Percentiles rank a stretch among this genome's conserved stretches.
These are phyloP conservation scores for Lentinus polychrous DNA, from an alignment of 1,284 basidiomycete genomes.

Conservation along the genomic window DNA sequence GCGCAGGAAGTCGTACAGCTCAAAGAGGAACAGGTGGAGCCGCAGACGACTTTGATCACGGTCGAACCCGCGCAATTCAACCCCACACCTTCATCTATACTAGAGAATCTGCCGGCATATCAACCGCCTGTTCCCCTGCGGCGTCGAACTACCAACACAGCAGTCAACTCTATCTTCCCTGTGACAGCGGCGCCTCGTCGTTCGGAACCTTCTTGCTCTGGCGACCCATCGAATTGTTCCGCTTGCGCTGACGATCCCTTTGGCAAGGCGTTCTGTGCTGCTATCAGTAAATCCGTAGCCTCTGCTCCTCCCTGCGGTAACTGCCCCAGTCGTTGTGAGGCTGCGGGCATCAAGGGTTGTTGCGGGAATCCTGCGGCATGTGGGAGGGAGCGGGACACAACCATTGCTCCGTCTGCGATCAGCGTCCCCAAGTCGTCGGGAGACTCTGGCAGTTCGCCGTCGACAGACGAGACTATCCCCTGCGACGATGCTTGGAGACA, in stretches of 20 bases:
- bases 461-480: conserved; percentile 53
- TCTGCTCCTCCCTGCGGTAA: conserved; percentile 42
- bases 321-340: conserved; percentile 37
- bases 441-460: conserved; percentile 13
- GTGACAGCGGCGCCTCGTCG: conserved; percentile 35
- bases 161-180: conserved; percentile 45
- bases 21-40: conserved; percentile 30
- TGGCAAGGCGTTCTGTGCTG: conserved; percentile 82
- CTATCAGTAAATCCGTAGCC: conserved; percentile 57
- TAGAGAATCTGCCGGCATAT: conserved; percentile 71
- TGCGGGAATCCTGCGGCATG: conserved; percentile 24
- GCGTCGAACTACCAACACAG: conserved; percentile 35
- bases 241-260: conserved; percentile 79
- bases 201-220: conserved; percentile 35
- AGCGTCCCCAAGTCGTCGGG: conserved; percentile 10
- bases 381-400: conserved; percentile 11
- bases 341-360: conserved; percentile 15
- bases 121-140: conserved; percentile 73
- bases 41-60: conserved; percentile 8
- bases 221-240: conserved; percentile 62
- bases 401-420: conserved; percentile 1
- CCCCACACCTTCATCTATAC: conserved; percentile 39
- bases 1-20: conserved; percentile 17
- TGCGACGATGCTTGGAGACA: conserved; percentile 82
- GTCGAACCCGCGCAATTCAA: conserved; percentile 11